Evolutionary conservation across 768 basidiomycete species (phyloP).

Genomic region (Serpula lacrymans): DNA sequence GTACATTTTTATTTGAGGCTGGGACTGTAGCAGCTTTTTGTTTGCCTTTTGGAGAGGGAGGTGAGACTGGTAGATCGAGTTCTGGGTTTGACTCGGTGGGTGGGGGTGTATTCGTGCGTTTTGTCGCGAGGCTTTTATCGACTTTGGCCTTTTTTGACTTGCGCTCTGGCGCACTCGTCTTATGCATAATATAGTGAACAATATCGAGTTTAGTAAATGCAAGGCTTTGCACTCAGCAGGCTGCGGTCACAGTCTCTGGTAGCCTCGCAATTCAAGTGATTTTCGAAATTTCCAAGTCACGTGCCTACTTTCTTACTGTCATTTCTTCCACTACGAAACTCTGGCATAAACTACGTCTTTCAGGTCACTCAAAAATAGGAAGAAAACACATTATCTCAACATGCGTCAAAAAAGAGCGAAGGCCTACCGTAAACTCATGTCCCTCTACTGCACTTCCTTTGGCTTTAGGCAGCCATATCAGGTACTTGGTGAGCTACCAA

Average conservation of each 20-base stretch:
- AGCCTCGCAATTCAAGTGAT: too few species aligned
- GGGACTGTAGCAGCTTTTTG: constrained; percentile 17
- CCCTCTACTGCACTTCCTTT: constrained; percentile 80
- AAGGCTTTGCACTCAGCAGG: too few species aligned
- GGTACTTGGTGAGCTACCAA: constrained; percentile 65
- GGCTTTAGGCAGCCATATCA: constrained; percentile 94
- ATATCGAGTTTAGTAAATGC: too few species aligned
- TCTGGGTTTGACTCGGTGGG: too few species aligned
- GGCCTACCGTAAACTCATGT: constrained; percentile 92
- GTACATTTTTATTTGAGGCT: background rate
- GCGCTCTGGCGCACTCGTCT: too few species aligned
- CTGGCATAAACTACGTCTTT: background rate
- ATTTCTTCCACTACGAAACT: constrained; percentile 15
- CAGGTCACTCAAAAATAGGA: too few species aligned
- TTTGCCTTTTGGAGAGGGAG: constrained; percentile 26
- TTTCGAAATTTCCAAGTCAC: too few species aligned
- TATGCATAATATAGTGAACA: too few species aligned
- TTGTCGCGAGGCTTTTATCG: constrained; percentile 12
- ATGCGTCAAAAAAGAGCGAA: constrained; percentile 98
- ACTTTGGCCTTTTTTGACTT: constrained; percentile 21
- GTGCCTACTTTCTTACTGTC: too few species aligned
- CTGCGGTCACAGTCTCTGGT: background rate
- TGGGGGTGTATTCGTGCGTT: constrained; percentile 5
- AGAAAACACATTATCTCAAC: too few species aligned
- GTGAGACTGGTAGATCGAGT: constrained; percentile 1